These are phyloP conservation scores for Ophiostoma populinum DNA, from an alignment of 2,329 filamentous ascomycete species.

Conservation along the genomic window DNA sequence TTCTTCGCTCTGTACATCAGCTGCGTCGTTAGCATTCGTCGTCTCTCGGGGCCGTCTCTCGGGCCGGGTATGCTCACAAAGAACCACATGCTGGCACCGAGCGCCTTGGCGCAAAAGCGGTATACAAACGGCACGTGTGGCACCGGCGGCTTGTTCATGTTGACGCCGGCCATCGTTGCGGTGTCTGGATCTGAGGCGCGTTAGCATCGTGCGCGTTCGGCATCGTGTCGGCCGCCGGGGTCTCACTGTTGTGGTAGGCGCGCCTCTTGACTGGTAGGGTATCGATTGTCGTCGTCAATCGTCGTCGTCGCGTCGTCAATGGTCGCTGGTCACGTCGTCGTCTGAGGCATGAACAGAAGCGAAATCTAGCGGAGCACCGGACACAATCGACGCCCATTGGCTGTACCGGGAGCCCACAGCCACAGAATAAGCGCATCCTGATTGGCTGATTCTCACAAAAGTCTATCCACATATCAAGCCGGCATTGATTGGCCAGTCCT, in stretches of 20 bases:
- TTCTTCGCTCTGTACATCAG: slow-evolving; percentile 94
- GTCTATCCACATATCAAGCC: too few species aligned
- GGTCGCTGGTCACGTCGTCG: neutral
- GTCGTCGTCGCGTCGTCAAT: slow-evolving; percentile 4
- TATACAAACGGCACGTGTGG: slow-evolving; percentile 47
- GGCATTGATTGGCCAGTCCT: too few species aligned
- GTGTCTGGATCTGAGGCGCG: neutral
- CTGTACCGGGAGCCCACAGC: slow-evolving; percentile 9
- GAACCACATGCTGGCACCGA: slow-evolving; percentile 98
- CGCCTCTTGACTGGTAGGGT: neutral
- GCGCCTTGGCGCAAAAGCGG: slow-evolving; percentile 66
- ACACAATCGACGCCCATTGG: neutral
- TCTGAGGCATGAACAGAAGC: neutral
- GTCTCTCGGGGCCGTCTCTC: neutral
- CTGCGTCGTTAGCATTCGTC: slow-evolving; percentile 26
- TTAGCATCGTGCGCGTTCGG: too few species aligned
- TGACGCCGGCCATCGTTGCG: neutral
- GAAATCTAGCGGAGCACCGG: slow-evolving; percentile 4
- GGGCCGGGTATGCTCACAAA: slow-evolving; percentile 50
- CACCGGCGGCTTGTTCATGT: slow-evolving; percentile 11
- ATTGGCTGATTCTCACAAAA: too few species aligned
- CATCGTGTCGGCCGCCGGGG: too few species aligned
- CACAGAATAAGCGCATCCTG: slow-evolving; percentile 8
- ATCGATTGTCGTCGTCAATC: neutral
- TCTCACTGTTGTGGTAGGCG: neutral